Evolutionary conservation across 139 green algal species (phyloP), one percentile per base, ranked within the genome.

Genomic region (Micromonas pusilla): DNA sequence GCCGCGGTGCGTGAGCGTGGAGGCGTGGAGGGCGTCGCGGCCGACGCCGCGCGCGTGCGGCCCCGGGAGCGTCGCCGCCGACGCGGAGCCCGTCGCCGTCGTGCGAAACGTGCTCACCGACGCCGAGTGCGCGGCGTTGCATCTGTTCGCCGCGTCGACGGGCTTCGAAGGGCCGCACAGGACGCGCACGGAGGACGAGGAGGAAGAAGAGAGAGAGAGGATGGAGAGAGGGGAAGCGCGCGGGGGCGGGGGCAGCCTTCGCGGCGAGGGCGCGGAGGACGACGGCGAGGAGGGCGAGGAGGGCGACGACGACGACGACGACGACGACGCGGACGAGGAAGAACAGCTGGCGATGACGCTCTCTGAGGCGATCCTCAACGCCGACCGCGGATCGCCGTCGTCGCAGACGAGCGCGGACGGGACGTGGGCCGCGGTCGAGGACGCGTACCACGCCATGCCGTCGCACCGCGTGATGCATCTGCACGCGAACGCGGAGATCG

Each of bases 391-490:
- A n/a, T n/a, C n/a, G n/a, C n/a, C n/a, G n/a, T n/a, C n/a, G n/a
- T n/a, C n/a, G n/a, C n/a, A n/a, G n/a, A n/a, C n/a, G n/a, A n/a
- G 62, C 28, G 62, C 9, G 9, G 62, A 70, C 28, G 62, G 20
- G 9, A 16, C 28, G 26, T 70, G 62, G 26, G 13, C 13, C 26
- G 62, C 13, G 62, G 62, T 70, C 13, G 62, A 70, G 62, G 62
- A 70, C 62, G 62, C 62, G 62, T 31, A 37, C 28, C 62, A 70
- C 62, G 9, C 62, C 5, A 19, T 70, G 20, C 5, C 5, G 6
- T 30, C 62, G 26, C 62, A 70, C 62, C n/a, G 62, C 26, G 62
- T 70, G 13, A 33, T 25, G 62, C 62, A 70, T 25, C 62, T 70
- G 5, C 62, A 70, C 62, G 26, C 26, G 26, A 16, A 70, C 62